These are phyloP conservation scores for Musa troglodytarum DNA, from an alignment of 176 grass and related monocot genomes.

Conservation along the genomic window DNA sequence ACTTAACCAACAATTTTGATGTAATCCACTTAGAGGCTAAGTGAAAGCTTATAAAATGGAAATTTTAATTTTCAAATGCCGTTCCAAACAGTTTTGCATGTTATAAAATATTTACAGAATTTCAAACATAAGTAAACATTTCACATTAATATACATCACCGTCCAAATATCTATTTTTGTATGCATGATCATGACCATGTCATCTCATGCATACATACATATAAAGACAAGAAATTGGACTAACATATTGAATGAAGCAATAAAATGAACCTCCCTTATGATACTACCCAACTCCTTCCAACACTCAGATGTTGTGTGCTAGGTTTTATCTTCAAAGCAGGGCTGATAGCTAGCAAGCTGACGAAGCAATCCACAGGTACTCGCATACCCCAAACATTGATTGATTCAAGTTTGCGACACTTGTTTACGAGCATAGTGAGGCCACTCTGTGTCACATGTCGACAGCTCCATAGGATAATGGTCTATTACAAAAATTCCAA, in stretches of 20 bases:
- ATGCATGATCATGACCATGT: too few relatives aligned
- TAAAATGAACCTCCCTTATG: background rate
- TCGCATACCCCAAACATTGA: conserved; percentile 82
- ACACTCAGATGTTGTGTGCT: conserved; percentile 43
- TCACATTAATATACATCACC: too few relatives aligned
- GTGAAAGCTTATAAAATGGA: too few relatives aligned
- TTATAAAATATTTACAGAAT: too few relatives aligned
- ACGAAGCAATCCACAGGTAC: conserved; percentile 65
- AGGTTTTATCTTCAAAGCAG: conserved; percentile 65
- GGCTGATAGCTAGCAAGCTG: conserved; percentile 58
- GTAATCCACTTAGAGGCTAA: too few relatives aligned
- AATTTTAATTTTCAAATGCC: too few relatives aligned
- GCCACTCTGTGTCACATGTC: conserved; percentile 71
- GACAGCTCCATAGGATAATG: conserved; percentile 85
- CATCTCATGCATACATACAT: too few relatives aligned
- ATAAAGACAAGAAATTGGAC: too few relatives aligned
- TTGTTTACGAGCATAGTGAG: conserved; percentile 63
- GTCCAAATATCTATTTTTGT: too few relatives aligned
- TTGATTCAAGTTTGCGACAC: conserved; percentile 63
- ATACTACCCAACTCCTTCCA: conserved; percentile 4
- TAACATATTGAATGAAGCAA: background rate
- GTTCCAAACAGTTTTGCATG: too few relatives aligned
- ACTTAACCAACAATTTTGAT: too few relatives aligned
- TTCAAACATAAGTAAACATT: too few relatives aligned
- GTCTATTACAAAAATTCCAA: conserved; percentile 27